These are phyloP conservation scores for Exophiala aquamarina DNA, from an alignment of 2,329 filamentous ascomycete species.

Conservation along the genomic window DNA sequence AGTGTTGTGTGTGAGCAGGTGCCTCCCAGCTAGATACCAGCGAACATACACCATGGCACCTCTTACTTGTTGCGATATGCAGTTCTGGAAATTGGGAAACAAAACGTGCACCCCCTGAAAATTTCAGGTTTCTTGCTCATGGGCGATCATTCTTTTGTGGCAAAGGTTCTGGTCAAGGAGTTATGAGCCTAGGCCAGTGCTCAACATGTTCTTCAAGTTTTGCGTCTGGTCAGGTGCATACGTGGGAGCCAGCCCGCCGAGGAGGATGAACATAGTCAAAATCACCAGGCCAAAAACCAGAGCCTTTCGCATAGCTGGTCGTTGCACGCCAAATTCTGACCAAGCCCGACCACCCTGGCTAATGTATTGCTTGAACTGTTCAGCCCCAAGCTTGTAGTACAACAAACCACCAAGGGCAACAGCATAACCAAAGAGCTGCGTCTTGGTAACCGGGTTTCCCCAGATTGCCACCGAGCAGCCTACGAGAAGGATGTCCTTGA, in stretches of 20 bases:
- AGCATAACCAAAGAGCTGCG: conserved; percentile 76
- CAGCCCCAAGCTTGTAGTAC: conserved; percentile 68
- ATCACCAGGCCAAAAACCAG: conserved; percentile 66
- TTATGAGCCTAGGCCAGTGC: conserved; percentile 19
- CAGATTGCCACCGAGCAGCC: conserved; percentile 74
- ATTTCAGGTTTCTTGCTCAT: no score
- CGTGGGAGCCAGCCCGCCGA: conserved; percentile 64
- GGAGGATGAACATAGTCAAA: conserved; percentile 67
- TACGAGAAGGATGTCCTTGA: conserved; percentile 86
- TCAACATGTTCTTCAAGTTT: conserved; percentile 25
- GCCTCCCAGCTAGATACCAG: no score
- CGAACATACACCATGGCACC: no score
- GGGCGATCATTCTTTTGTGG: no score
- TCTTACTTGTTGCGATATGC: no score
- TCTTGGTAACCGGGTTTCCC: conserved; percentile 66
- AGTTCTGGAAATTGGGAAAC: no score
- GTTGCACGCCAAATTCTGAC: conserved; percentile 79
- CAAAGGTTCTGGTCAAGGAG: no score
- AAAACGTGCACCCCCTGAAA: no score
- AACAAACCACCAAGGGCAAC: conserved; percentile 67
- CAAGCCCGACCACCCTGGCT: conserved; percentile 72
- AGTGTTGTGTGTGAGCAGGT: no score
- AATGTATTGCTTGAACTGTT: conserved; percentile 79
- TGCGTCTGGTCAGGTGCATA: conserved; percentile 34
- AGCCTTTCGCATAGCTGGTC: conserved; percentile 76